Conservation (phyloP, 805 yeast genomes). For the Wickerhamiella lipophila region DNA sequence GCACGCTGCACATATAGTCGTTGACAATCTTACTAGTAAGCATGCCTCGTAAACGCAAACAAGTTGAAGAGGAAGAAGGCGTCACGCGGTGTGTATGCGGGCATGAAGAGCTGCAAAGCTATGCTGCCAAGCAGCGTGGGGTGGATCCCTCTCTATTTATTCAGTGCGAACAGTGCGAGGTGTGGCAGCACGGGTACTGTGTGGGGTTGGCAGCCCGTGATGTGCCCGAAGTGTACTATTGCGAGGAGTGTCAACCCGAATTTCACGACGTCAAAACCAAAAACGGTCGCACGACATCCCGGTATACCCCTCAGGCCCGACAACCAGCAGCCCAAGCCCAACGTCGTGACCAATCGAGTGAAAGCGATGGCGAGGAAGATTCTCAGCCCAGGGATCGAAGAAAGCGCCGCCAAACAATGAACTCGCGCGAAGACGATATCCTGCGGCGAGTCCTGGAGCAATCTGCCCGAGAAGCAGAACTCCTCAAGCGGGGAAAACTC, state of each 20-base stretch:
- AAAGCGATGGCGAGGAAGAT: slow-evolving; percentile 7
- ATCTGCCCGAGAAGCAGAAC: slow-evolving; percentile 26
- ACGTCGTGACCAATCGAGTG: background rate
- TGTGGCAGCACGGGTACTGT: slow-evolving; percentile 97
- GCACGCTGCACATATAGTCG: too few species aligned
- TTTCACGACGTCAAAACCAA: slow-evolving; percentile 41
- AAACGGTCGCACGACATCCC: slow-evolving; percentile 37
- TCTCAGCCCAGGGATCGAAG: background rate
- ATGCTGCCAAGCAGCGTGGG: slow-evolving; percentile 29
- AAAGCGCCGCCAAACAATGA: slow-evolving; percentile 22
- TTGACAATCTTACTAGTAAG: background rate
- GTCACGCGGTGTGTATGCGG: slow-evolving; percentile 47
- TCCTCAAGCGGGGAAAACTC: background rate
- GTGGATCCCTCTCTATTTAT: slow-evolving; percentile 91
- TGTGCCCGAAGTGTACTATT: slow-evolving; percentile 90
- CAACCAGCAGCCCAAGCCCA: background rate
- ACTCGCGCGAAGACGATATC: slow-evolving; percentile 30
- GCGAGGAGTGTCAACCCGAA: slow-evolving; percentile 83
- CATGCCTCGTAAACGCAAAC: slow-evolving; percentile 12
- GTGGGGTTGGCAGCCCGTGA: slow-evolving; percentile 69
- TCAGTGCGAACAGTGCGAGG: slow-evolving; percentile 89
- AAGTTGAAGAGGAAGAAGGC: slow-evolving; percentile 29
- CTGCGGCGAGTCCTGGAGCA: slow-evolving; percentile 33
- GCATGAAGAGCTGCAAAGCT: slow-evolving; percentile 33
- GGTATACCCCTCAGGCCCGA: slow-evolving; percentile 26